A percentile compares a stretch with the other conserved stretches of the same genome.
These are phyloP conservation scores for Ogataea nakhonphanomensis DNA, from an alignment of 805 yeast species.

Conservation along the genomic window DNA sequence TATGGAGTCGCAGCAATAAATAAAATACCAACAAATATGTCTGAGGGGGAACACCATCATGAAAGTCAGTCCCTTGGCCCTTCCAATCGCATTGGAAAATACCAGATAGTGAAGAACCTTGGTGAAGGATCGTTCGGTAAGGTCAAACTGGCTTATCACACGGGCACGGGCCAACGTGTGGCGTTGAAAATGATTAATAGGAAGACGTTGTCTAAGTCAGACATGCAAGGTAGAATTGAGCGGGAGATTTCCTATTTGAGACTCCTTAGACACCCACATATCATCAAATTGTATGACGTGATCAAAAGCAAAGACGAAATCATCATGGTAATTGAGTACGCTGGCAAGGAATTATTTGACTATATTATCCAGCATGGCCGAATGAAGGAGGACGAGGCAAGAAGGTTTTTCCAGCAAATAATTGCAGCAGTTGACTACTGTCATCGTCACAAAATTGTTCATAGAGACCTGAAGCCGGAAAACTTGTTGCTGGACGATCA, in stretches of 20 bases:
- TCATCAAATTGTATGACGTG: slow-evolving; percentile 91
- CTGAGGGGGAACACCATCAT: slow-evolving; percentile 18
- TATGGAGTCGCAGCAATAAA: slow-evolving; percentile 10
- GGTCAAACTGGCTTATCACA: slow-evolving; percentile 86
- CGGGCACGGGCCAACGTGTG: slow-evolving; percentile 86
- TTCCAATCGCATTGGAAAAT: slow-evolving; percentile 69
- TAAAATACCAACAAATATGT: slow-evolving; percentile 8
- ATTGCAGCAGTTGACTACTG: slow-evolving; percentile 96
- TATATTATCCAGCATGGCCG: slow-evolving; percentile 92
- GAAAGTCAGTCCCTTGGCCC: slow-evolving; percentile 21
- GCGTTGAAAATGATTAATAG: slow-evolving; percentile 91
- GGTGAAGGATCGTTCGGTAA: slow-evolving; percentile 98
- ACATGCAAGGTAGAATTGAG: slow-evolving; percentile 96
- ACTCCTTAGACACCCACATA: slow-evolving; percentile 89
- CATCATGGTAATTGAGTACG: slow-evolving; percentile 95
- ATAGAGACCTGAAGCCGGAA: slow-evolving; percentile 95
- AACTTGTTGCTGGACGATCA: slow-evolving; percentile 85
- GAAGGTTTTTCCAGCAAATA: slow-evolving; percentile 93
- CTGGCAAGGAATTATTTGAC: slow-evolving; percentile 94
- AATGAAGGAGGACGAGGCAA: slow-evolving; percentile 87
- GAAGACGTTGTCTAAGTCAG: slow-evolving; percentile 87
- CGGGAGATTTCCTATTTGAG: slow-evolving; percentile 89
- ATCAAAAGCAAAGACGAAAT: slow-evolving; percentile 94
- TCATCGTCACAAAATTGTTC: slow-evolving; percentile 94
- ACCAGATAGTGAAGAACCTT: slow-evolving; percentile 85